Percentiles rank a stretch among this genome's conserved stretches.
These are phyloP conservation scores for Hemisphaericaspora xylofermentans DNA, from an alignment of 1,139 yeast species.

Conservation along the genomic window DNA sequence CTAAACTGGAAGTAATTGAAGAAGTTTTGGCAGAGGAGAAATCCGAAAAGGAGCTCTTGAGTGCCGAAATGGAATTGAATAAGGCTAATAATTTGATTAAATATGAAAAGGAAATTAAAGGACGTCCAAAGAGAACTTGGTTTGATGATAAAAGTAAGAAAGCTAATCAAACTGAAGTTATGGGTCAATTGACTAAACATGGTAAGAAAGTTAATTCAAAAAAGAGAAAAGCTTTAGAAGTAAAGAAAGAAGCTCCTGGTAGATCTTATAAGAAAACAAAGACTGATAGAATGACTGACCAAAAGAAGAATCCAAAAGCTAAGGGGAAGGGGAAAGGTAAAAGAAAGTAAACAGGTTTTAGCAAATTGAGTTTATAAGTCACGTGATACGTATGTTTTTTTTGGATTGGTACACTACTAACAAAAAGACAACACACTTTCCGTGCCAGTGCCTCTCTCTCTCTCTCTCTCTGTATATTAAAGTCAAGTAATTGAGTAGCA, in stretches of 20 bases:
- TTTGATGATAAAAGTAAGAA: slow-evolving; percentile 65
- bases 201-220: slow-evolving; percentile 51
- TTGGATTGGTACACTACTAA: background rate
- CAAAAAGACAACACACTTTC: background rate
- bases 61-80: slow-evolving; percentile 87
- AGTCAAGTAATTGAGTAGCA: too few species aligned
- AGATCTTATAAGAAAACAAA: slow-evolving; percentile 73
- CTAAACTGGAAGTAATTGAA: slow-evolving; percentile 58
- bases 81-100: slow-evolving; percentile 83
- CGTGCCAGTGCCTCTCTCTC: too few species aligned
- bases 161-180: slow-evolving; percentile 35
- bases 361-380: background rate
- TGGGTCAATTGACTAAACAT: slow-evolving; percentile 46
- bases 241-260: slow-evolving; percentile 36
- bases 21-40: slow-evolving; percentile 88
- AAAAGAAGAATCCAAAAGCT: slow-evolving; percentile 10
- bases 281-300: slow-evolving; percentile 47
- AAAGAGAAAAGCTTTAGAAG: slow-evolving; percentile 60
- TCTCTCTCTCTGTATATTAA: too few species aligned
- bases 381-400: background rate
- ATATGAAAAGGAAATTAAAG: slow-evolving; percentile 76
- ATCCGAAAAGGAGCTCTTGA: slow-evolving; percentile 77
- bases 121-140: slow-evolving; percentile 97
- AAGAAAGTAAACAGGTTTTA: background rate
- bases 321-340: slow-evolving; percentile 8